Base-by-base conservation (phyloP, 805 yeast genomes). In the Kuraishia piskuri region DNA sequence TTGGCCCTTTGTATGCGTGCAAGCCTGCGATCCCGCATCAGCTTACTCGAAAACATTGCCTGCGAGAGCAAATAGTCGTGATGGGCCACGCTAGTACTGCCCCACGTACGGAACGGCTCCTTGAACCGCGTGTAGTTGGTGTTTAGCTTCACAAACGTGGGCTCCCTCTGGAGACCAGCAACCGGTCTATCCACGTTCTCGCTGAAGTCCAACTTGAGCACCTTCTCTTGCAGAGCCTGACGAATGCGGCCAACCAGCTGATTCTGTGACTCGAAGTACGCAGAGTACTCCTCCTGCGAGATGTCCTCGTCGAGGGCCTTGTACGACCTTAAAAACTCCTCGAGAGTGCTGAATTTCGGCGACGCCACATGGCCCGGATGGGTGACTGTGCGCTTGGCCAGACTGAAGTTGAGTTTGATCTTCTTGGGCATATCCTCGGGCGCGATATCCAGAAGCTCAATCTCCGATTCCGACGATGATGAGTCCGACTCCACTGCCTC, bases 1-100 rank as follows among this genome's bases (percentile, higher is more conserved):
- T 82, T 80, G 1, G 89, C 82, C 58, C 83, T 76, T n/a, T 84
- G 78, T 17, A 82, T 78, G 57, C 86, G 87, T 23, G 79, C 77
- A 54, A 74, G 80, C 53, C 88, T 76, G 54, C 79, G 76, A 56
- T 85, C 91, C 51, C 78, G 80, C 56, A 90, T 82, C 10, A 88
- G 68, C 58, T 81, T 84, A 4, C 96, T 79, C 59, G 89, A 79
- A 48, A 81, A 76, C 24, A 83, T 65, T 1, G 91, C 95, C 57
- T 92, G 98, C 0, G 84, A 78, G 0, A 90, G 66, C 25, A 94
- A 69, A 65, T 88, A 84, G 61, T 91, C 97, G 48, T 79, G 78
- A 61, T 80, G 84, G 0, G 91, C 80, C 62, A 70, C 57, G 40
- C 17, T 31, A n/a, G 40, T 31, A 48, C 68, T 71, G 48, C 65